Evolutionary conservation across 2,329 filamentous ascomycete genomes (phyloP), one percentile per base, ranked within the genome.

Genomic region (Chaetomiaceae sp.): DNA sequence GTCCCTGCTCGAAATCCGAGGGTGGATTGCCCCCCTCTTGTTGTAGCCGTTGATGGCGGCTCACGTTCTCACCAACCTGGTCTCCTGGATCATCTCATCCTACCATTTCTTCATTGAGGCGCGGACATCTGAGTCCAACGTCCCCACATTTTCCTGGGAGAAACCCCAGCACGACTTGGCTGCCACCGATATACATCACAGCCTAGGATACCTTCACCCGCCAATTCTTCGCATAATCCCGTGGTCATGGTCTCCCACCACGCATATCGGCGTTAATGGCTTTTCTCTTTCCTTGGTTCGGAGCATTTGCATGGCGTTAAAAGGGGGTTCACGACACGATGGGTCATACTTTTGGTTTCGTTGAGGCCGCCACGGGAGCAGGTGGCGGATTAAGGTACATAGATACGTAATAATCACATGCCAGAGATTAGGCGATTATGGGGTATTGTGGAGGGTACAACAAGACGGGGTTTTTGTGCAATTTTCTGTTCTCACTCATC

Each of bases 281-380:
- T 43, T 20, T 16, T n/a, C 13, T 27, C 16, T 21, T 21, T 20
- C 27, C 18, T 53, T 36, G n/a, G 30, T 50, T 47, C 33, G 34
- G 30, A 54, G 55, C 57, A 58, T 58, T 47, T 58, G 54, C 57
- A 56, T 16, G 54, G 54, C 41, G 54, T 56, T 56, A 3, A 30
- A n/a, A 16, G 44, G 40, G 37, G 34, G 8, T 33, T 40, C 34
- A 49, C 20, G 29, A 46, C 46, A 42, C 29, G 23, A 43, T 16
- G n/a, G 41, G 27, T 14, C 25, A 37, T 16, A 20, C 43, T 25
- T 25, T 36, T 20, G 9, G 29, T 48, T 29, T n/a, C n/a, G 20
- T 48, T 6, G 16, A 8, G 27, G 16, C 33, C 25, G 45, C 27
- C 25, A n/a, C n/a, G 33, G 33, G n/a, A 16, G 30, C 30, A 43